Base-by-base conservation (phyloP, 768 basidiomycete species). In the Asterophora parasitica region DNA sequence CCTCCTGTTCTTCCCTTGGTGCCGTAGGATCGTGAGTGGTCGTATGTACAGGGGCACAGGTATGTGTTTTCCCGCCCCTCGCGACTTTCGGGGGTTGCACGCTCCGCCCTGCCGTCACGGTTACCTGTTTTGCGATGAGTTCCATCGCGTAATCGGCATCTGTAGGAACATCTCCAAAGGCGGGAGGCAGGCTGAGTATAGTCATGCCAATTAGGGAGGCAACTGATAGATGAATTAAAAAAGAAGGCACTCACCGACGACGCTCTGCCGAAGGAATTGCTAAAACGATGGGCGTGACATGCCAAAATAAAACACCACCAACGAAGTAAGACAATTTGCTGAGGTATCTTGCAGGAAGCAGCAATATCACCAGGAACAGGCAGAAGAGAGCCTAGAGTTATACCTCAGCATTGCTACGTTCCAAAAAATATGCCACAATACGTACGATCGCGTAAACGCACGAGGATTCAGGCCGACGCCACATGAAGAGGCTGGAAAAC, bases 131-230 rank as follows among this genome's bases (percentile, higher is more conserved):
- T 3, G 82, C 74, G 13, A 86, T 84, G 9, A 86, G 59, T 31
- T 82, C 74, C 79, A 85, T 85, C 2, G 85, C 83, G 56, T 82
- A 81, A 40, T 86, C 82, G 3, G 78, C 74, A 53, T 87, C 83
- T 3, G 82, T 86, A 0, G 85, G 83, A 9, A 75, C 76, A 50
- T 80, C 74, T 31, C 56, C 51, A 41, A 85, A 71, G 3, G 69
- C 64, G 6, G 70, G 64, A 16, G 78, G 75, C 10, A 80, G 42
- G 33, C 79, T 83, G 37, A 6, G 46, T 44, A 46, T 55, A 34
- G 54, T 37, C 11, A 32, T 13, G 36, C 10, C 30, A 23, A 42
- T 23, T 23, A 23, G 28, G 44, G 41, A n/a, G 11, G 30, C 33
- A 4, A 41, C 20, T 13, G 33, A 20, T 7, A 13, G 33, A 12